These are phyloP conservation scores for Mallotus repandus DNA, from an alignment of 441 rosid genomes.

Conservation along the genomic window DNA sequence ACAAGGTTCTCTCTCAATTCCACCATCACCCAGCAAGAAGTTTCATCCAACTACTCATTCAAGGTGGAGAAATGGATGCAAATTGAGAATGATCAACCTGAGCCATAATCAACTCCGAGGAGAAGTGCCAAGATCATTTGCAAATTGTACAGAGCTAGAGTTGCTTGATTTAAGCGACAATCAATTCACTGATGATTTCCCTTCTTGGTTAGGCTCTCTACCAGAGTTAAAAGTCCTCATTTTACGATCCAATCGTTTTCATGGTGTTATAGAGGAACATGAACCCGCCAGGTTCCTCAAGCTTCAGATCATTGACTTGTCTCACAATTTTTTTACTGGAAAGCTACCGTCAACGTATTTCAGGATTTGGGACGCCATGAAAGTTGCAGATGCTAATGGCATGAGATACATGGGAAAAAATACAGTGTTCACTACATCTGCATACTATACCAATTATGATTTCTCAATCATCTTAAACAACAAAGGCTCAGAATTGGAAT, in stretches of 20 bases:
- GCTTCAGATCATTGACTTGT: conserved; percentile 23
- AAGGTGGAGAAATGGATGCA: background rate
- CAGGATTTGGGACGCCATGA: conserved; percentile 43
- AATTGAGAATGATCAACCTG: conserved; percentile 13
- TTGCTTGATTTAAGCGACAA: conserved; percentile 26
- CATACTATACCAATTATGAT: background rate
- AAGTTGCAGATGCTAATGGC: conserved; percentile 34
- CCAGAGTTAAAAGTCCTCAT: conserved; percentile 20
- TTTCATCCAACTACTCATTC: no score
- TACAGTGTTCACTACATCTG: background rate
- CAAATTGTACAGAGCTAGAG: conserved; percentile 14
- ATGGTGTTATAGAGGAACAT: conserved; percentile 14
- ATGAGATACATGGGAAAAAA: background rate
- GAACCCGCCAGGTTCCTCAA: background rate
- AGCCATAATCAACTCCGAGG: conserved; percentile 20
- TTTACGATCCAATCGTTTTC: conserved; percentile 20
- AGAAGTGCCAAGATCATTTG: conserved; percentile 11
- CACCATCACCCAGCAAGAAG: conserved; percentile 1
- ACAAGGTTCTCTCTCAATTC: conserved; percentile 24
- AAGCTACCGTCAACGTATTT: conserved; percentile 33
- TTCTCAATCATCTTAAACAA: conserved; percentile 33
- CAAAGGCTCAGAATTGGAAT: conserved; percentile 28
- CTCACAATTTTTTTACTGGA: conserved; percentile 26
- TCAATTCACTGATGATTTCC: conserved; percentile 28
- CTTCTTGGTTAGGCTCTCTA: conserved; percentile 33